Evolutionary conservation across 2,329 filamentous ascomycete genomes (phyloP).

Genomic region (Colletotrichum eleusines): DNA sequence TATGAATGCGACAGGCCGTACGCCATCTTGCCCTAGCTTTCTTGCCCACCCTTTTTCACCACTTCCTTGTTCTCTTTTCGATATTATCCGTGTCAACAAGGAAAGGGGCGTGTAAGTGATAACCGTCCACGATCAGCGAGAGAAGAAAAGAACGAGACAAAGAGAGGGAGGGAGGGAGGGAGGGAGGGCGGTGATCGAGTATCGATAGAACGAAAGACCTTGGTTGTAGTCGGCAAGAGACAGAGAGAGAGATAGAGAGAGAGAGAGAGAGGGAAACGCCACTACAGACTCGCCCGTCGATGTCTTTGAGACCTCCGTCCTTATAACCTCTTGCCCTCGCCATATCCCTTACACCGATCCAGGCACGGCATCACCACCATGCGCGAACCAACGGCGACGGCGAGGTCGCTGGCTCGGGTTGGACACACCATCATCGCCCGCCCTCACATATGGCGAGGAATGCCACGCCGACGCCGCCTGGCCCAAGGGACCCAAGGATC

Average conservation of each 20-base stretch:
- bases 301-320: constrained; percentile 1
- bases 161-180: neutral
- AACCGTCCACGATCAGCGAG: neutral
- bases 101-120: constrained; percentile 6
- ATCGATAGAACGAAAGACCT: constrained; percentile 29
- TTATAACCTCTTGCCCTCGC: constrained; percentile 30
- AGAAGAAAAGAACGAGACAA: neutral
- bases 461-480: constrained; percentile 21
- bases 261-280: constrained; percentile 16
- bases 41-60: neutral
- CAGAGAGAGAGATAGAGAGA: constrained; percentile 18
- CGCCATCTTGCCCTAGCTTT: constrained; percentile 30
- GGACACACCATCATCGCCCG: constrained; percentile 10
- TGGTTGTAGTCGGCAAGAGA: neutral
- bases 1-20: constrained; percentile 60
- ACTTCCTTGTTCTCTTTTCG: neutral
- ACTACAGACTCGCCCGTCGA: neutral
- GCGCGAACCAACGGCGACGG: neutral
- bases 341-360: constrained; percentile 30
- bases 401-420: neutral
- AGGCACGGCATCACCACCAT: constrained; percentile 20
- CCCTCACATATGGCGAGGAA: constrained; percentile 22
- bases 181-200: neutral
- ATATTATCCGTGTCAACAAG: neutral
- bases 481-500: neutral